These are phyloP conservation scores for Coniochaeta prunicola DNA, from an alignment of 2,329 filamentous ascomycete genomes.

Conservation along the genomic window DNA sequence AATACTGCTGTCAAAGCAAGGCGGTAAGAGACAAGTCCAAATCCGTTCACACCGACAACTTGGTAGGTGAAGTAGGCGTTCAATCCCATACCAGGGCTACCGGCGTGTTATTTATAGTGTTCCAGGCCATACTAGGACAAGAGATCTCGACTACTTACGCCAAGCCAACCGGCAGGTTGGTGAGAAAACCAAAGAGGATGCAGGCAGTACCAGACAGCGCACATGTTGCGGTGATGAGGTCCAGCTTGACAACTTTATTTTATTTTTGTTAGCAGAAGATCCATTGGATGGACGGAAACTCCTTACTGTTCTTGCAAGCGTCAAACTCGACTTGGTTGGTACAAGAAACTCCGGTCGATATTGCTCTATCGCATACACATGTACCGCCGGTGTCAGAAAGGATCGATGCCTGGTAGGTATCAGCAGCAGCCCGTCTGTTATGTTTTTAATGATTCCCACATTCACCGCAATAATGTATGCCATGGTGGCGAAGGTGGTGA, in stretches of 20 bases:
- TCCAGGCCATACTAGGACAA: neutral
- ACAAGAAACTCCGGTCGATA: constrained; percentile 31
- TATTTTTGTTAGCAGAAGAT: constrained; percentile 2
- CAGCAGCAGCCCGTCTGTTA: constrained; percentile 3
- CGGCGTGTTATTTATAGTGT: neutral
- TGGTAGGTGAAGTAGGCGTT: constrained; percentile 64
- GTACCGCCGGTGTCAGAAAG: constrained; percentile 71
- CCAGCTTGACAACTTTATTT: constrained; percentile 54
- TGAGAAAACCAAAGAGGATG: constrained; percentile 71
- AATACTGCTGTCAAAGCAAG: constrained; percentile 59
- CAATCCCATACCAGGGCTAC: constrained; percentile 58
- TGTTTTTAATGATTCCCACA: constrained; percentile 25
- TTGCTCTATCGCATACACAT: constrained; percentile 54
- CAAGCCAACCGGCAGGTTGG: constrained; percentile 71
- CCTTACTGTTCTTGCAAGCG: constrained; percentile 39
- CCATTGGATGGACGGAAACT: neutral
- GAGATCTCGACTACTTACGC: constrained; percentile 45
- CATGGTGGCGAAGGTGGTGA: constrained; percentile 78
- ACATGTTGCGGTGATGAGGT: constrained; percentile 78
- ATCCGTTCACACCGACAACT: constrained; percentile 54
- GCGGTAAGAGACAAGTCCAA: constrained; percentile 48
- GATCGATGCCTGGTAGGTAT: constrained; percentile 52
- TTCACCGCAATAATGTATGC: constrained; percentile 78
- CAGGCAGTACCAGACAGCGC: constrained; percentile 69
- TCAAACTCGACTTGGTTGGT: constrained; percentile 35